These are phyloP conservation scores for Eutrema japonicum DNA, from an alignment of 345 rosid genomes.

Conservation along the genomic window DNA sequence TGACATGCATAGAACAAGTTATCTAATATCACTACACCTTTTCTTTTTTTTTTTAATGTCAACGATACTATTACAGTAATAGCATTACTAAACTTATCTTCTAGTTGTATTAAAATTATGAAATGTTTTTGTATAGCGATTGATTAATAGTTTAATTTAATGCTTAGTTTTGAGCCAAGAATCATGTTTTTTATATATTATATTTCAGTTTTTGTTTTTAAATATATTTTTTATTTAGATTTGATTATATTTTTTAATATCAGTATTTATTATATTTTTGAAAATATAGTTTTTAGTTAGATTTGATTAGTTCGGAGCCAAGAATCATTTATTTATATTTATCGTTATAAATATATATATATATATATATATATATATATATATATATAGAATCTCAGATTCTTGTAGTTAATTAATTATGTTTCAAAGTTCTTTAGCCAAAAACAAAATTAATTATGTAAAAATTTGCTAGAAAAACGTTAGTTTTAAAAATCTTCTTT, in stretches of 20 bases:
- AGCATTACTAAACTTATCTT: background rate
- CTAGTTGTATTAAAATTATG: background rate
- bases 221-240: background rate
- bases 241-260: too few species aligned
- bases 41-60: background rate
- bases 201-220: background rate
- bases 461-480: background rate
- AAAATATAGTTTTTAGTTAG: too few species aligned
- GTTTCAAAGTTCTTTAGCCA: background rate
- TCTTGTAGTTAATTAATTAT: slow-evolving; percentile 1
- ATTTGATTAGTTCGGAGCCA: background rate
- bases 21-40: background rate
- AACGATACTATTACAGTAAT: background rate
- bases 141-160: background rate
- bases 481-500: too few species aligned
- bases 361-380: too few species aligned
- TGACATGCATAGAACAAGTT: slow-evolving; percentile 22
- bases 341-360: background rate
- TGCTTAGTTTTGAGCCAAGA: background rate
- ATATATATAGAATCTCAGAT: background rate
- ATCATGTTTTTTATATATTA: background rate
- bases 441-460: background rate
- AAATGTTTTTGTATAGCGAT: background rate
- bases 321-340: background rate
- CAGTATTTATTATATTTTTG: too few species aligned